These are phyloP conservation scores for Verticillium nonalfalfae DNA, from an alignment of 2,329 filamentous ascomycete species.

Conservation along the genomic window DNA sequence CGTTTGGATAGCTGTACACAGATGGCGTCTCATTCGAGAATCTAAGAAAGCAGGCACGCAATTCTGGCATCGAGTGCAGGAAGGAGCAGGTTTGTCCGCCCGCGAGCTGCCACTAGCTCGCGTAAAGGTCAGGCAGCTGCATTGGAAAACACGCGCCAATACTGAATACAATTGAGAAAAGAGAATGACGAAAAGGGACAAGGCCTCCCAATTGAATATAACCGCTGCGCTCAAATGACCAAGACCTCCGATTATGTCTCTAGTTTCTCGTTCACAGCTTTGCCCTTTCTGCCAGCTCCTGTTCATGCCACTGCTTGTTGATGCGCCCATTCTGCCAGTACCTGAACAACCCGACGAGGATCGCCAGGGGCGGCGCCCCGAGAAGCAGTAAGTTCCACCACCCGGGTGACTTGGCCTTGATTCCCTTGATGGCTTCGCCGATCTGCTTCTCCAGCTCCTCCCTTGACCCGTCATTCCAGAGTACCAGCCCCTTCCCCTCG, in stretches of 20 bases:
- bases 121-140: no score
- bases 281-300: constrained; percentile 40
- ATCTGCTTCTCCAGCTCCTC: constrained; percentile 65
- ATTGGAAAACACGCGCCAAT: no score
- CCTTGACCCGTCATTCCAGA: constrained; percentile 82
- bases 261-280: constrained; percentile 24
- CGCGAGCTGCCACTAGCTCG: background rate
- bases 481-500: constrained; percentile 63
- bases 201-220: background rate
- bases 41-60: background rate
- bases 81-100: background rate
- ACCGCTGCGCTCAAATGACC: background rate
- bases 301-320: constrained; percentile 63
- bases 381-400: constrained; percentile 79
- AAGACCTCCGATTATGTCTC: background rate
- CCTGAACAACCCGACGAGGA: constrained; percentile 61
- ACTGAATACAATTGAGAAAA: no score
- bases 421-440: constrained; percentile 53
- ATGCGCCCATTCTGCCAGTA: constrained; percentile 66
- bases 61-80: background rate
- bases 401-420: constrained; percentile 58
- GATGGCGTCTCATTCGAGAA: no score
- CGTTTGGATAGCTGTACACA: no score
- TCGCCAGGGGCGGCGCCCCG: constrained; percentile 68
- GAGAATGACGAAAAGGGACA: background rate